Conservation (phyloP, 768 basidiomycete genomes). For the Rubroboletus satanas region DNA sequence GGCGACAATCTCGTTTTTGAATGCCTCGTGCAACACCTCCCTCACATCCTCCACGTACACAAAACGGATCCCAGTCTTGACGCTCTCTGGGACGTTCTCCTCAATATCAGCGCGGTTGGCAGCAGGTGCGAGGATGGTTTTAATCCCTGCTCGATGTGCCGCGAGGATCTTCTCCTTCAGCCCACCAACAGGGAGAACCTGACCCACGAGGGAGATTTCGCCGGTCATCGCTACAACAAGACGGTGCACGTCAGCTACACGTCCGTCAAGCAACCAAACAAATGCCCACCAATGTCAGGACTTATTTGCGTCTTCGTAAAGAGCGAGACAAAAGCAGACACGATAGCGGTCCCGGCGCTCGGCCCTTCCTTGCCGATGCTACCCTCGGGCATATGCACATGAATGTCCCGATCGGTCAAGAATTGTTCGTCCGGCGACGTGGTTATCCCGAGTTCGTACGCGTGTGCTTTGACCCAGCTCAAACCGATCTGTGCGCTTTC, state of each 20-base stretch:
- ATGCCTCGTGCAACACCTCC: constrained; percentile 87
- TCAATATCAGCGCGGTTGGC: constrained; percentile 94
- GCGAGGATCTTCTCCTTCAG: constrained; percentile 96
- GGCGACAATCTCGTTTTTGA: constrained; percentile 54
- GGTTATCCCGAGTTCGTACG: constrained; percentile 86
- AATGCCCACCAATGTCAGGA: constrained; percentile 78
- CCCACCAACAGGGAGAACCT: constrained; percentile 94
- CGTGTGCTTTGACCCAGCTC: constrained; percentile 90
- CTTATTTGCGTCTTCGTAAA: constrained; percentile 81
- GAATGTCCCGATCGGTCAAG: constrained; percentile 82
- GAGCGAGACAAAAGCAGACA: constrained; percentile 87
- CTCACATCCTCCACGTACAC: constrained; percentile 93
- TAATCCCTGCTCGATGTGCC: constrained; percentile 95
- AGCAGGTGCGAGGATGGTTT: constrained; percentile 80
- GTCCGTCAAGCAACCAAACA: background rate
- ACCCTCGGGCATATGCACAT: constrained; percentile 97
- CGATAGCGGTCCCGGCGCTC: constrained; percentile 90
- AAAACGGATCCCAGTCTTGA: constrained; percentile 91
- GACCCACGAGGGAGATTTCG: constrained; percentile 93
- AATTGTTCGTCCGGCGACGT: constrained; percentile 66
- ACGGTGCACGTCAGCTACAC: background rate
- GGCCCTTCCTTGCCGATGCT: constrained; percentile 95
- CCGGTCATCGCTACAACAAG: constrained; percentile 84
- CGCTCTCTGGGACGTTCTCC: constrained; percentile 94
- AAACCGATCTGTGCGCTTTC: constrained; percentile 95